These are phyloP conservation scores for Leccinum truebloodii DNA, from an alignment of 768 basidiomycete species.

Conservation along the genomic window DNA sequence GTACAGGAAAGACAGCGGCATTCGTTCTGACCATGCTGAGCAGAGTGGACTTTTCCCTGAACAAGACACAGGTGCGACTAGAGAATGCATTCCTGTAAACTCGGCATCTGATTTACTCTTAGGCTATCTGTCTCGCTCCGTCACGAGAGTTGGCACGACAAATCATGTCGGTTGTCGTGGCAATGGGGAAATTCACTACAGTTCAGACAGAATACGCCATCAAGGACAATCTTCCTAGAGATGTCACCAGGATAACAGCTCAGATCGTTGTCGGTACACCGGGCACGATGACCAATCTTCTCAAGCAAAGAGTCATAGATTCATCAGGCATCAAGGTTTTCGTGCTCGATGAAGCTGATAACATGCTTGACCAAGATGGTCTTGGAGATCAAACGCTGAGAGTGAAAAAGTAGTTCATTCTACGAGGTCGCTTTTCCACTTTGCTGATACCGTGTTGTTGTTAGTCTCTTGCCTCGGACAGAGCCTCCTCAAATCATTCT, in stretches of 20 bases:
- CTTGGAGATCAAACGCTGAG: conserved; percentile 91
- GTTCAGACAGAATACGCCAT: conserved; percentile 96
- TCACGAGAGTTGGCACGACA: conserved; percentile 96
- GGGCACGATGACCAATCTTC: conserved; percentile 89
- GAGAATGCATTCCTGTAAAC: background rate
- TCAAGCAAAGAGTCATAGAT: conserved; percentile 78
- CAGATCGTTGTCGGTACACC: conserved; percentile 97
- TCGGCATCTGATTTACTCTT: conserved; percentile 8
- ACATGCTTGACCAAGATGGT: conserved; percentile 95
- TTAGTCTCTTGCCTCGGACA: conserved; percentile 57
- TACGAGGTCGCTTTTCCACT: background rate
- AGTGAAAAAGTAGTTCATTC: conserved; percentile 80
- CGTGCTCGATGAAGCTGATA: conserved; percentile 97
- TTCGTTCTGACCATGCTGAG: conserved; percentile 98
- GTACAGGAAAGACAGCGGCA: conserved; percentile 98
- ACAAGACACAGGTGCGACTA: conserved; percentile 74
- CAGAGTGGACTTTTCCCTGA: conserved; percentile 80
- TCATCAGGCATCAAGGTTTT: conserved; percentile 83
- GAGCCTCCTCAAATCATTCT: conserved; percentile 82
- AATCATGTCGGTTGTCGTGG: conserved; percentile 91
- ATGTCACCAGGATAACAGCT: conserved; percentile 69
- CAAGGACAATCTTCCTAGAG: conserved; percentile 76
- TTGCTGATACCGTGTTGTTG: conserved; percentile 13
- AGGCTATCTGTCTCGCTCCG: conserved; percentile 98
- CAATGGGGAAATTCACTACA: conserved; percentile 93